Percentiles rank a stretch among this genome's conserved stretches.
phyloP scores from a whole-genome alignment of 2,329 filamentous ascomycete genomes.

The Domatiomyces catenatus region DNA sequence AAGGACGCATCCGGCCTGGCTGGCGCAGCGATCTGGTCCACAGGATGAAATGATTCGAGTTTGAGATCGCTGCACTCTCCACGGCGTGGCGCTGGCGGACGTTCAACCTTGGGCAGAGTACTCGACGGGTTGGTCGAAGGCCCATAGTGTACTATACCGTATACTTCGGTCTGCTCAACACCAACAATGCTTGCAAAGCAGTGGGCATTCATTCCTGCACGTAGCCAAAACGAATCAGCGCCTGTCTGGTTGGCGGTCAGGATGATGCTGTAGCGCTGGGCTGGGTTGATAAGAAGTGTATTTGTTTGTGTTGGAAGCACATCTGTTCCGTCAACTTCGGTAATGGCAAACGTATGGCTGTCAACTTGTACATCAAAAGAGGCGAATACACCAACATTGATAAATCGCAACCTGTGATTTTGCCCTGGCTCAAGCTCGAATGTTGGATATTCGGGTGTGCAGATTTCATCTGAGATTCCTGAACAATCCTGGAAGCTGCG shows the following conservation, averaged over 20 bases:
- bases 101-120: constrained; percentile 39
- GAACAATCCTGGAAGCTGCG: constrained; percentile 37
- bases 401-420: constrained; percentile 56
- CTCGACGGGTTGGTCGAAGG: constrained; percentile 27
- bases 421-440: constrained; percentile 44
- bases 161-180: constrained; percentile 21
- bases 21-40: constrained; percentile 29
- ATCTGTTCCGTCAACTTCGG: constrained; percentile 23
- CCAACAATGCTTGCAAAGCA: constrained; percentile 1
- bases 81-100: constrained; percentile 31
- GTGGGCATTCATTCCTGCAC: constrained; percentile 20
- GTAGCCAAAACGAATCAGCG: constrained; percentile 11
- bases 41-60: constrained; percentile 27
- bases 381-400: constrained; percentile 62
- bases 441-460: constrained; percentile 3
- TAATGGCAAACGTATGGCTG: constrained; percentile 25
- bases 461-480: neutral
- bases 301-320: constrained; percentile 33
- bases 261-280: constrained; percentile 37
- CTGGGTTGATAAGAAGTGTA: constrained; percentile 48
- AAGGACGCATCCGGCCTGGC: constrained; percentile 36
- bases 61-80: constrained; percentile 50
- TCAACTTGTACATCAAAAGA: constrained; percentile 28
- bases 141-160: constrained; percentile 21
- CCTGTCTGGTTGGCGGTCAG: constrained; percentile 4